Base-by-base conservation (phyloP, 257 asterid species). In the Nicotiana otophora region DNA sequence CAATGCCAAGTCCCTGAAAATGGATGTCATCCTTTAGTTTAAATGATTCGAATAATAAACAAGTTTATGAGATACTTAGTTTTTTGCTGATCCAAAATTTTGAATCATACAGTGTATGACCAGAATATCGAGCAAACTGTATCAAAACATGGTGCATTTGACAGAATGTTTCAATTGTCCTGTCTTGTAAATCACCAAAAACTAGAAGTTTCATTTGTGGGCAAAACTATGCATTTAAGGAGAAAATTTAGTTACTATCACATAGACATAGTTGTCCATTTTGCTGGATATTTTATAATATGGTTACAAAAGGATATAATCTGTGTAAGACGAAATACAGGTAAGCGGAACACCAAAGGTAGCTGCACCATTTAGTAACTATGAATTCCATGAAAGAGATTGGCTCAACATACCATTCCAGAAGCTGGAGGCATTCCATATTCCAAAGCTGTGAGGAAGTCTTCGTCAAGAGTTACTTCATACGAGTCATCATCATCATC, bases 391-490 rank as follows among this genome's bases (percentile, higher is more conserved):
- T 53, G 16, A 53, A 14, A 53, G 58, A 12, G 51, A 53, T 8
- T 15, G 80, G 17, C 20, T 61, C 77, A 4, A 34, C 83, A 30
- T 93, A 95, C 99, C 99, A 96, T 90, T 87, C 99, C 99, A 62
- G 98, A 94, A 63, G 99, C 99, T 51, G 99, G 99, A 82, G 99
- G 99, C 99, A 96, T 94, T 85, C 98, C 99, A 10, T 96, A 96
- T 84, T 96, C 99, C 30, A 96, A 89, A 84, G 99, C 99, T 63
- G 96, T 96, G 76, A 93, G 85, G 72, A 96, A 94, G 85, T 96
- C 99, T 89, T 96, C 99, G 39, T 96, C 99, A 23, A 96, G 88
- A 81, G 88, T 88, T 84, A 96, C 98, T 78, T 94, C 95, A 65
- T 94, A 96, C 14, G 92, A 89, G 55, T 87, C 95, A 64, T 93